Evolutionary conservation across 306 rosid species (phyloP), one percentile per base, ranked within the genome.

Genomic region (Glycine latifolia): DNA sequence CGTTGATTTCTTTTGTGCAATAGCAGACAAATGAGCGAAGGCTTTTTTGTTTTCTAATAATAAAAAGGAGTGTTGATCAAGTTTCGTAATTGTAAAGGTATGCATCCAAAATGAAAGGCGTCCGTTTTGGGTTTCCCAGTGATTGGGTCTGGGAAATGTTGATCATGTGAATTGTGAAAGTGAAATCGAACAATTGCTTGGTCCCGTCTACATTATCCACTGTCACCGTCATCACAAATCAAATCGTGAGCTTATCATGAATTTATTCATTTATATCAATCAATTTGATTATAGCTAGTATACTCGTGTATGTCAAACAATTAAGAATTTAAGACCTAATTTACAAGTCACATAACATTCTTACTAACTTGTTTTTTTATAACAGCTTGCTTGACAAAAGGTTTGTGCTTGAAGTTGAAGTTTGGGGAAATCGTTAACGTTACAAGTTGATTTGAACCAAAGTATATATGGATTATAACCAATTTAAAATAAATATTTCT

Each of bases 111-210:
- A 15, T 4, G 3, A 66, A 77, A 77, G n/a, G 53, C 4, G 15
- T 76, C 49, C 5, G 9, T 59, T 66, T 41, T 6, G 14, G 4
- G 16, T 43, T 67, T 46, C 56, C 48, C 31, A 77, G 60, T 46
- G 58, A 47, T 10, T 76, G 67, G 63, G 81, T 77, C n/a, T 6
- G 65, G 79, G 85, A 77, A 78, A 76, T 68, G 89, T 68, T 43
- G 71, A 68, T 83, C 83, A 81, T 69, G 89, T 85, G 87, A 79
- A 20, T 78, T 69, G 89, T 85, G 88, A 80, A 26, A 9, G 63
- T 17, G 63, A 9, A 61, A 26, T 80, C 70, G 54, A 82, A 76
- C 63, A 39, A 2, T 39, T 39, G 46, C 8, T n/a, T 62, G 78
- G 73, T 33, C 89, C 87, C 87, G 39, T 69, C 6, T n/a, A 1